Conservation (phyloP, 1,284 basidiomycete species). For the Ustanciosporium gigantosporum region DNA sequence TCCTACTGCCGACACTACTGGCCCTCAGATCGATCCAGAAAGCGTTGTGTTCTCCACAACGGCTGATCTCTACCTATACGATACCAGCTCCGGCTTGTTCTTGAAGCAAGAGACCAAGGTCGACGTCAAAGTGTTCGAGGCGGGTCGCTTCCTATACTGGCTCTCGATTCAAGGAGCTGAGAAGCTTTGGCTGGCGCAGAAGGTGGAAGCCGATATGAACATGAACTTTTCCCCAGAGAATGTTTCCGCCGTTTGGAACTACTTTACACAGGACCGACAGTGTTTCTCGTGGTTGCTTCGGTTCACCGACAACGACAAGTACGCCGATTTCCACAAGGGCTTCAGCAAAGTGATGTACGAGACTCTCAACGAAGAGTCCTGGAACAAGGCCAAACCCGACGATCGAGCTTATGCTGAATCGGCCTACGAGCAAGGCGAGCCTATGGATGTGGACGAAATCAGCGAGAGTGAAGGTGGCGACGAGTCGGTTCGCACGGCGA, state of each 20-base stretch:
- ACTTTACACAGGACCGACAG: conserved; percentile 65
- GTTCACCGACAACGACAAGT: conserved; percentile 70
- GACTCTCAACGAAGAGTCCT: conserved; percentile 73
- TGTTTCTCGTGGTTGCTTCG: conserved; percentile 82
- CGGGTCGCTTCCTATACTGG: conserved; percentile 67
- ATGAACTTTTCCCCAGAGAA: conserved; percentile 55
- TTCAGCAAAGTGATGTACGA: conserved; percentile 83
- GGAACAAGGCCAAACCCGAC: conserved; percentile 70
- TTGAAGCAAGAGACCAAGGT: conserved; percentile 72
- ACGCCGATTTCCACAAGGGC: conserved; percentile 69
- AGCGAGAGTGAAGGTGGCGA: conserved; percentile 44
- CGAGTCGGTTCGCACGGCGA: conserved; percentile 28
- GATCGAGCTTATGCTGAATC: conserved; percentile 70
- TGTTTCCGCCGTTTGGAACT: conserved; percentile 81
- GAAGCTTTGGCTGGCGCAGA: conserved; percentile 70
- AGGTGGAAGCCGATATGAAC: conserved; percentile 66
- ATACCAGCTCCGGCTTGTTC: conserved; percentile 72
- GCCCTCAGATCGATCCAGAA: conserved; percentile 15
- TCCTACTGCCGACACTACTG: conserved; percentile 22
- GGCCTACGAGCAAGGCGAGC: conserved; percentile 72
- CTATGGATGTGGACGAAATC: conserved; percentile 67
- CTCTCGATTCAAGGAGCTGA: conserved; percentile 65
- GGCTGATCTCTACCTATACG: conserved; percentile 72
- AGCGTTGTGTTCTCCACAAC: conserved; percentile 30
- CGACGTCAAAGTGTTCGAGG: conserved; percentile 71